These are phyloP conservation scores for Digitaria exilis DNA, from an alignment of 202 grass and related monocot species.

Conservation along the genomic window DNA sequence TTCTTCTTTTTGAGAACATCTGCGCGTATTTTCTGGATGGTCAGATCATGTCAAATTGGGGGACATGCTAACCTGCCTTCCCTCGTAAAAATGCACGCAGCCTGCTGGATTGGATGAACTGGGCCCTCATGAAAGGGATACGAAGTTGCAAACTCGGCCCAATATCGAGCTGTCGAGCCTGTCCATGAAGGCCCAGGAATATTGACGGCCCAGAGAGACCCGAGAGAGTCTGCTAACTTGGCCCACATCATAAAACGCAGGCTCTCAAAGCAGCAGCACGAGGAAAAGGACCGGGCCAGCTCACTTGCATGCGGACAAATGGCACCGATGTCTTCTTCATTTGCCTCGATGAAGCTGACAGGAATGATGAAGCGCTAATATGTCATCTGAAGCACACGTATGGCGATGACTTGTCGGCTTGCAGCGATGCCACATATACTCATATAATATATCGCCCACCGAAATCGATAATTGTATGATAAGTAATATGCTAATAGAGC, in stretches of 20 bases:
- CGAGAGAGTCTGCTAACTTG: background rate
- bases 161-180: background rate
- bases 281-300: background rate
- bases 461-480: too few relatives aligned
- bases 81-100: too few relatives aligned
- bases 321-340: background rate
- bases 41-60: background rate
- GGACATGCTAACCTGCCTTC: too few relatives aligned
- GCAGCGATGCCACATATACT: too few relatives aligned
- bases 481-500: too few relatives aligned
- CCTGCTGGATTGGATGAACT: too few relatives aligned
- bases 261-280: background rate
- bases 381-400: background rate
- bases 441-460: too few relatives aligned
- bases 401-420: background rate
- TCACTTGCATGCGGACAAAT: background rate
- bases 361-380: background rate
- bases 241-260: background rate
- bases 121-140: too few relatives aligned
- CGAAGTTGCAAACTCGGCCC: too few relatives aligned
- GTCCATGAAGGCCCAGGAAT: background rate
- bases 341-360: background rate
- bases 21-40: too few relatives aligned
- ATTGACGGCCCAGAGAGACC: too few relatives aligned
- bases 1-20: too few relatives aligned